These are phyloP conservation scores for Auricularia cornea DNA, from an alignment of 768 basidiomycete species.

Conservation along the genomic window DNA sequence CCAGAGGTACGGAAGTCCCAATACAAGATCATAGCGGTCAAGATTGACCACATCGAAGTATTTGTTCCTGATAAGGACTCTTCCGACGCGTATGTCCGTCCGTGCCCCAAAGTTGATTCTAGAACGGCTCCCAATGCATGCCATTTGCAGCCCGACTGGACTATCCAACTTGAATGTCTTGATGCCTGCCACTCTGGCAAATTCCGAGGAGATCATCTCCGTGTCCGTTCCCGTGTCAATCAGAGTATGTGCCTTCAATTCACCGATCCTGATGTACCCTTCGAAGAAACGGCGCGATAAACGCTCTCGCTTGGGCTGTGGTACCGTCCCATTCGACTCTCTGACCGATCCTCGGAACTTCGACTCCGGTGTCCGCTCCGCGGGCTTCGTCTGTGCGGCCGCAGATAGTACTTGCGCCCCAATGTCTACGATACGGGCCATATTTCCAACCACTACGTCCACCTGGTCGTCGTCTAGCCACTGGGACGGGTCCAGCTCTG, in stretches of 20 bases:
- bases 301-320: not conserved
- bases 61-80: not conserved
- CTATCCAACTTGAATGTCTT: constrained; percentile 8
- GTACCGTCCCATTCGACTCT: not conserved
- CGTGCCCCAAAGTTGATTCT: constrained; percentile 22
- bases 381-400: not conserved
- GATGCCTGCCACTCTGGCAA: constrained; percentile 11
- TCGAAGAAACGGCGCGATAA: not conserved
- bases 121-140: constrained; percentile 23
- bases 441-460: not conserved
- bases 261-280: constrained; percentile 4
- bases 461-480: not conserved
- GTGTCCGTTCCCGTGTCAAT: constrained; percentile 19
- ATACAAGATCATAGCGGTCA: constrained; percentile 27
- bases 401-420: not conserved
- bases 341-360: not conserved
- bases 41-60: constrained; percentile 27
- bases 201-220: constrained; percentile 16
- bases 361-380: not conserved
- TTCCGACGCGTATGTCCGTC: constrained; percentile 6
- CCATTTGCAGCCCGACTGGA: constrained; percentile 22
- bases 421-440: not conserved
- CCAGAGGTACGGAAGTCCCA: constrained; percentile 29
- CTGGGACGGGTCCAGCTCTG: not conserved
- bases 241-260: constrained; percentile 11